Base-by-base conservation (phyloP, 225 moss, liverwort and hornwort genomes). In the Sphagnum tenellum region DNA sequence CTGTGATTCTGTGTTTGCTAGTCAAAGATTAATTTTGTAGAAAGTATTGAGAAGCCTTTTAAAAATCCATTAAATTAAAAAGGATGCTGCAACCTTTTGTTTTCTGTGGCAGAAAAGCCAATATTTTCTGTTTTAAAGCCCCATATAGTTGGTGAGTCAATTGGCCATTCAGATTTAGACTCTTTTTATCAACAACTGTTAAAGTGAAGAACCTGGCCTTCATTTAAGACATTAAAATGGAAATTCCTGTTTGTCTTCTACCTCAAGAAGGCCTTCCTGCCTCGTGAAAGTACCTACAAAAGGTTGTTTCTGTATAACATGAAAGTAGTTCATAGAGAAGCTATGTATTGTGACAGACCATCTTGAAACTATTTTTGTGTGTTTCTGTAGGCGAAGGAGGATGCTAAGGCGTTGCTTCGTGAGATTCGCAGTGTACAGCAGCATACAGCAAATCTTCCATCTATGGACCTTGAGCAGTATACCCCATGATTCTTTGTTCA, bases 401-500 rank as follows among this genome's bases (percentile, higher is more conserved):
- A 98, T 57, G 89, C 93, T 46, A 98, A 92, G 72, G 96, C 96
- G 61, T 75, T 98, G 81, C 82, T 98, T 48, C 76, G 96, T 62
- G 96, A 93, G 68, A 98, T 98, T 55, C 88, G 90, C 63, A 98
- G 96, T 86, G 92, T 93, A 48, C 96, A 98, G 64, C 90, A 90
- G 67, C 90, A 98, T 72, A 85, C 76, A 75, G 81, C 79, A 60
- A 78, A 72, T 52, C 76, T 82, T 54, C 69, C 83, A 48, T 86
- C 92, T 6, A 92, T 90, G 90, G 92, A 90, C 72, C 70, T 88
- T 11, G 96, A 98, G 64, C 88, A 85, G 57, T 76, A 64, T 47
- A 85, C 89, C 57, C 91, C 91, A 9, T 75, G 60, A 69, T 47
- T 44, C 45, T 63, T 47, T 14, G 7, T 58, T 2, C 44, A 29